Conservation (phyloP, 331 rosid genomes). For the Phaseolus coccineus region DNA sequence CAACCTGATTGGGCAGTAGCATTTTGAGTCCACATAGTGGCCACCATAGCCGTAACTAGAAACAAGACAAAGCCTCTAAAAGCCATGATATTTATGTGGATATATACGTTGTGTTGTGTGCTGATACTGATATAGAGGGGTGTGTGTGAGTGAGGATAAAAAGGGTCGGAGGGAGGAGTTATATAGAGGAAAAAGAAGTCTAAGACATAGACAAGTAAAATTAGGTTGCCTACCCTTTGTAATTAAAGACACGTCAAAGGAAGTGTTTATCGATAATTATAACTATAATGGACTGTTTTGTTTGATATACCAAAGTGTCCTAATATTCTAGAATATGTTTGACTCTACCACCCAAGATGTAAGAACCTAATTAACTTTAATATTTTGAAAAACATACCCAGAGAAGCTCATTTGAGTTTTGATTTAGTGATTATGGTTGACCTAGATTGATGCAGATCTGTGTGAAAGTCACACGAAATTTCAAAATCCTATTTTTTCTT, state of each 20-base stretch:
- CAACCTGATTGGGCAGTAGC: constrained; percentile 66
- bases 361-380: not conserved
- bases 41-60: constrained; percentile 49
- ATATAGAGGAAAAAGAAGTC: constrained; percentile 21
- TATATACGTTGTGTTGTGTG: not conserved
- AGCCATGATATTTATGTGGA: constrained; percentile 44
- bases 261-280: not conserved
- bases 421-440: not conserved
- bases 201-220: constrained; percentile 37
- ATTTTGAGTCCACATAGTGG: constrained; percentile 44
- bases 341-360: not conserved
- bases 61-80: constrained; percentile 41
- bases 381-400: not conserved
- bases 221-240: constrained; percentile 65
- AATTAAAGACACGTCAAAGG: not conserved
- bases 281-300: not conserved
- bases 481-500: not conserved
- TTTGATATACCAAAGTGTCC: not conserved
- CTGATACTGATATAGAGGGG: not conserved
- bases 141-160: constrained; percentile 3
- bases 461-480: too few species aligned
- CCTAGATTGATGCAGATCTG: not conserved
- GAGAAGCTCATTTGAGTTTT: not conserved
- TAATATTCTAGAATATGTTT: constrained; percentile 13
- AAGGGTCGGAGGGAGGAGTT: constrained; percentile 11